Conservation (phyloP, 108 stramenopile species). For the Discostella stelligeroides region DNA sequence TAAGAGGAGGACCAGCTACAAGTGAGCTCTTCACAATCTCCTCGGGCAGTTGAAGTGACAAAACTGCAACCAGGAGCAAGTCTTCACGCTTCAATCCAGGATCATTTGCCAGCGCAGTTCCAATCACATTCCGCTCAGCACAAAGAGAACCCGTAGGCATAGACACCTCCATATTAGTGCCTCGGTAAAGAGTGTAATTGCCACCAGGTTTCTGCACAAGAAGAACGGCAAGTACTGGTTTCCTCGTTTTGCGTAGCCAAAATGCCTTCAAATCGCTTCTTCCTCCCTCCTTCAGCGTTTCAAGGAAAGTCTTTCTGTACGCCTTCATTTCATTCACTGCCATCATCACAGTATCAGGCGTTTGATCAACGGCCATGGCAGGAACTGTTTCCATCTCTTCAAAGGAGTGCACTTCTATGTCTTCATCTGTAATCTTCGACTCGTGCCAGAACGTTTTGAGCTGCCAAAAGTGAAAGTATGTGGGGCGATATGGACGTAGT, state of each 20-base stretch:
- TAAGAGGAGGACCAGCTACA: constrained; percentile 20
- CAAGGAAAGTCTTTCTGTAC: constrained; percentile 75
- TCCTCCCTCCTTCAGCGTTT: constrained; percentile 39
- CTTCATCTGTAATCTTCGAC: constrained; percentile 80
- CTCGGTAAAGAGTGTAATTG: constrained; percentile 76
- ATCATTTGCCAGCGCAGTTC: constrained; percentile 84
- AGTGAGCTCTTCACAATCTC: constrained; percentile 17
- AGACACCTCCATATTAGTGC: constrained; percentile 98
- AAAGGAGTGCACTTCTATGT: constrained; percentile 91
- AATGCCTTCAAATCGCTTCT: constrained; percentile 86
- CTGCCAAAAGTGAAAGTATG: constrained; percentile 93
- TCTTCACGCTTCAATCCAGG: constrained; percentile 80
- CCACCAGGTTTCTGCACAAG: constrained; percentile 76
- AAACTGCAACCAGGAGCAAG: constrained; percentile 85
- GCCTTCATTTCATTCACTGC: constrained; percentile 91
- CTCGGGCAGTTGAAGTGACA: constrained; percentile 68
- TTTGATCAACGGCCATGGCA: constrained; percentile 64
- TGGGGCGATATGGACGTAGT: constrained; percentile 90
- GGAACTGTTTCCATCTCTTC: constrained; percentile 94
- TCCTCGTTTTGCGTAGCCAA: constrained; percentile 96
- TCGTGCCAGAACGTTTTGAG: constrained; percentile 98
- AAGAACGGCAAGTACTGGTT: constrained; percentile 96
- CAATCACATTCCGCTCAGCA: constrained; percentile 97
- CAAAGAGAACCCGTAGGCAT: constrained; percentile 98
- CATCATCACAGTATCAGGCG: constrained; percentile 45